A percentile compares a stretch with the other conserved stretches of the same genome.
Evolutionary conservation across 768 basidiomycete species (phyloP).

Genomic region (Tremella fuciformis): DNA sequence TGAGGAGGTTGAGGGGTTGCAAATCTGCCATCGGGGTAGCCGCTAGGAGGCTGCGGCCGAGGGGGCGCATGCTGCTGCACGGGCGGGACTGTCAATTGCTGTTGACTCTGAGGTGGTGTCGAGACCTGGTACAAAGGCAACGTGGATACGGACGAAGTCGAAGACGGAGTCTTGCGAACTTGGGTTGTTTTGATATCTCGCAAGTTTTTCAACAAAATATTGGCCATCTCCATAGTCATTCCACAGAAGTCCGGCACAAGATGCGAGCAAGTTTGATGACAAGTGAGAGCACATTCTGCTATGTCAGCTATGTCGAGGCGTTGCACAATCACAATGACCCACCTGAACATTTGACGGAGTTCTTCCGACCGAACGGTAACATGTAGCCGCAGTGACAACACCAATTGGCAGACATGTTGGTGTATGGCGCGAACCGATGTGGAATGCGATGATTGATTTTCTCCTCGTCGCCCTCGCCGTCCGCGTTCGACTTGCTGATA

Average conservation of each 20-base stretch:
- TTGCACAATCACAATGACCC: conserved; percentile 16
- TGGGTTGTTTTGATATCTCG: conserved; percentile 73
- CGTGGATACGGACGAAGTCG: conserved; percentile 36
- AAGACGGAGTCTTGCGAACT: conserved; percentile 45
- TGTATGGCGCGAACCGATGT: conserved; percentile 93
- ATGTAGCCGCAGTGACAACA: conserved; percentile 99
- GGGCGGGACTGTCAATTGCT: conserved; percentile 14
- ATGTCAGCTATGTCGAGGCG: background rate
- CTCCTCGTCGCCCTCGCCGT: conserved; percentile 86
- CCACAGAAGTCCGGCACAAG: conserved; percentile 99
- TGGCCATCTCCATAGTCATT: conserved; percentile 99
- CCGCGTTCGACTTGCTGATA: conserved; percentile 92
- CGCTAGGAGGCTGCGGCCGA: conserved; percentile 5
- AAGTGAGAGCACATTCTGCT: conserved; percentile 86
- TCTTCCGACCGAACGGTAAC: conserved; percentile 93
- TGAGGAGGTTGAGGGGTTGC: conserved; percentile 30
- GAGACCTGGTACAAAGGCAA: conserved; percentile 26
- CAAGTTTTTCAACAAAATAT: conserved; percentile 83
- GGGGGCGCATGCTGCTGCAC: conserved; percentile 1
- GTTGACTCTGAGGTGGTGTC: conserved; percentile 16
- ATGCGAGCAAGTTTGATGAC: conserved; percentile 95
- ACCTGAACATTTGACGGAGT: conserved; percentile 83
- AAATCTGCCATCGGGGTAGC: background rate
- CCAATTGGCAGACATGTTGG: conserved; percentile 97
- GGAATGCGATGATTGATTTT: conserved; percentile 99